A percentile compares a stretch with the other conserved stretches of the same genome.
Conservation (phyloP, 768 basidiomycete genomes). For the Boletus vinaceobasis region DNA sequence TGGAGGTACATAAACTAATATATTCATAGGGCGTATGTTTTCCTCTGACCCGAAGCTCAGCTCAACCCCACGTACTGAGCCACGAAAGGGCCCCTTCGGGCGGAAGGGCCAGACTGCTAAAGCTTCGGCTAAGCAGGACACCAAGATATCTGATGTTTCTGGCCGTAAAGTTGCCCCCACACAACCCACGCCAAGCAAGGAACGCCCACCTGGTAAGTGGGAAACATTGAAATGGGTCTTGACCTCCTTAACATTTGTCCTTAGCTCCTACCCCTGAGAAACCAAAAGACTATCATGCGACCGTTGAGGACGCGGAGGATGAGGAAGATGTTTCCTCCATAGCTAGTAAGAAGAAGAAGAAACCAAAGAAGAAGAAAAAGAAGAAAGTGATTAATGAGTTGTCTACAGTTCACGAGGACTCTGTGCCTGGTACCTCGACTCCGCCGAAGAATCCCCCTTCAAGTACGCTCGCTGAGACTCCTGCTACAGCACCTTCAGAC, state of each 20-base stretch:
- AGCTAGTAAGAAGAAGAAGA: conserved; percentile 55
- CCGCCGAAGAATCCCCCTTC: conserved; percentile 18
- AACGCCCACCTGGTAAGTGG: conserved; percentile 12
- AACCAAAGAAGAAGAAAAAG: conserved; percentile 76
- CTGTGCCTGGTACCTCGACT: conserved; percentile 12
- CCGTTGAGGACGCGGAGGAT: conserved; percentile 72
- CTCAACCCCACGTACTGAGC: conserved; percentile 33
- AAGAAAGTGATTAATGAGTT: conserved; percentile 33
- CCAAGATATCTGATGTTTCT: conserved; percentile 8
- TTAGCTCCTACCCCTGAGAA: conserved; percentile 23
- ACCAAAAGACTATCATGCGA: conserved; percentile 39
- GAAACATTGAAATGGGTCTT: background rate
- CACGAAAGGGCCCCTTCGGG: conserved; percentile 28
- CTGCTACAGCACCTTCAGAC: conserved; percentile 15
- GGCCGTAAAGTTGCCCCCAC: conserved; percentile 7
- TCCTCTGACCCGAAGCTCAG: conserved; percentile 44
- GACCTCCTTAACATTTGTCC: background rate
- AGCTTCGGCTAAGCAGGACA: conserved; percentile 5
- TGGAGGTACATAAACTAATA: background rate
- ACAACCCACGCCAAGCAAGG: conserved; percentile 11
- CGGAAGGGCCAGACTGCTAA: conserved; percentile 17
- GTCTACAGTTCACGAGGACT: conserved; percentile 23
- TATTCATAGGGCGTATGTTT: conserved; percentile 59
- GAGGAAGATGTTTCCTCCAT: conserved; percentile 46
- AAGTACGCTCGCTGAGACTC: conserved; percentile 22